Conservation (phyloP, 179 eudicot species). For the Drosera spatulata region DNA sequence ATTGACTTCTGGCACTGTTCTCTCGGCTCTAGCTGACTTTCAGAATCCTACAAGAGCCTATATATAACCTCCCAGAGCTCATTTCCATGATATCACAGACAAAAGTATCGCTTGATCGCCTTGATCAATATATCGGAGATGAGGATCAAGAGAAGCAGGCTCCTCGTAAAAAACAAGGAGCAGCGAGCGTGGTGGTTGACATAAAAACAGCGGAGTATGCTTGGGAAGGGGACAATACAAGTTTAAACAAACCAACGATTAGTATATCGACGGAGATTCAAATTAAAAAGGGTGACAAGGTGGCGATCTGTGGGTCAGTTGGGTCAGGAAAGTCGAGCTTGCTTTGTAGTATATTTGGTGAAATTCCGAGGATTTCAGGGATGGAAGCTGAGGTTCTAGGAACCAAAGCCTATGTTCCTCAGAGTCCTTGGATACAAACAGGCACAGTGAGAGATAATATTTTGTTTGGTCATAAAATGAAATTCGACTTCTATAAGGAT, state of each 20-base stretch:
- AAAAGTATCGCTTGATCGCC: conserved; percentile 68
- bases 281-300: conserved; percentile 55
- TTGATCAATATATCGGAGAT: conserved; percentile 39
- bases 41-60: conserved; percentile 84
- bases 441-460: conserved; percentile 83
- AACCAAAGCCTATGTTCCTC: conserved; percentile 80
- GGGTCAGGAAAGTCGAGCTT: conserved; percentile 96
- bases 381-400: conserved; percentile 50
- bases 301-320: conserved; percentile 91
- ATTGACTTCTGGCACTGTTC: conserved; percentile 65
- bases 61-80: conserved; percentile 81
- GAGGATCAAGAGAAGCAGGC: conserved; percentile 31
- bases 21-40: conserved; percentile 93
- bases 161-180: conserved; percentile 16
- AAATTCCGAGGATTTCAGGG: conserved; percentile 68
- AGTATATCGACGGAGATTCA: conserved; percentile 37
- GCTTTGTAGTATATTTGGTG: conserved; percentile 77
- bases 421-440: conserved; percentile 91
- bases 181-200: conserved; percentile 40
- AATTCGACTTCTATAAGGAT: conserved; percentile 41
- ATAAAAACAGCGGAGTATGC: conserved; percentile 59
- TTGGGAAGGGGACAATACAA: conserved; percentile 37
- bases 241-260: conserved; percentile 28
- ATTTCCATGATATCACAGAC: conserved; percentile 81
- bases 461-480: conserved; percentile 71